These are phyloP conservation scores for Ceratocystis albifundus DNA, from an alignment of 2,329 filamentous ascomycete species.

Conservation along the genomic window DNA sequence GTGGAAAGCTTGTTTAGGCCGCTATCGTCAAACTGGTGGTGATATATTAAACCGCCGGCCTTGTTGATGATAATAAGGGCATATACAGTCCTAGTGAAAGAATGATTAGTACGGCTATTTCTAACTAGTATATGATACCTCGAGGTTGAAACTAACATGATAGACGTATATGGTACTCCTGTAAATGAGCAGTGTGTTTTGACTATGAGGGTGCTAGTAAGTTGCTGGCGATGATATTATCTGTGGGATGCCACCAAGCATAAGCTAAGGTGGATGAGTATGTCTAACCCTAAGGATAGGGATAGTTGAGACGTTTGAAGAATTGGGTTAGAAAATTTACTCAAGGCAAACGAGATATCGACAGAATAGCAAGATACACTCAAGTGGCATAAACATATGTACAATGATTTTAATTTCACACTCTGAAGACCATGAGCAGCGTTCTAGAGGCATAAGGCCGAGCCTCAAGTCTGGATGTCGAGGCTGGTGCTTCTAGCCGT, in stretches of 20 bases:
- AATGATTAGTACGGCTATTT: not conserved
- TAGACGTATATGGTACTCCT: not conserved
- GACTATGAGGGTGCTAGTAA: not conserved
- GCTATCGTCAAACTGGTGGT: conserved; percentile 80
- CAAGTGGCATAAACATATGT: not conserved
- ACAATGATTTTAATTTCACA: not conserved
- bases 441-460: not conserved
- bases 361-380: not conserved
- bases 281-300: not conserved
- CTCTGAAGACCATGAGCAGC: not conserved
- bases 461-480: not conserved
- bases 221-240: not conserved
- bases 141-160: not conserved
- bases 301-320: not conserved
- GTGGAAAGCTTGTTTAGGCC: conserved; percentile 78
- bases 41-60: conserved; percentile 90
- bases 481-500: not conserved
- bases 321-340: not conserved
- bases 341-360: not conserved
- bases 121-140: not conserved
- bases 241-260: not conserved
- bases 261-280: not conserved
- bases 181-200: not conserved
- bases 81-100: conserved; percentile 66
- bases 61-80: conserved; percentile 98